Base-by-base conservation (phyloP, 2,329 filamentous ascomycete genomes). In the Trichophyton rubrum region DNA sequence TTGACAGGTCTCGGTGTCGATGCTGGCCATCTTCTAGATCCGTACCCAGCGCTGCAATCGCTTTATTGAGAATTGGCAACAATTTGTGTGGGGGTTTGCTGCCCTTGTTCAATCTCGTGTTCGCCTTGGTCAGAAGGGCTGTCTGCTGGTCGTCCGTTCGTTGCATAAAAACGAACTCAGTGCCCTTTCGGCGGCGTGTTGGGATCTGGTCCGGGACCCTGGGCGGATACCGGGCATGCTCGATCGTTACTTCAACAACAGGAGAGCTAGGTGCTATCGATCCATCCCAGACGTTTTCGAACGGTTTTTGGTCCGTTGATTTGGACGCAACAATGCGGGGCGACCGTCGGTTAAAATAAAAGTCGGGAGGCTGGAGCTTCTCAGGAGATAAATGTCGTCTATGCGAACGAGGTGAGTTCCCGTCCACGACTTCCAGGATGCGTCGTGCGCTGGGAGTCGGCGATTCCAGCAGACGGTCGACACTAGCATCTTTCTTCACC, bases 81-180 rank as follows among this genome's bases (percentile, higher is more conserved):
- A 62, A 20, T 33, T 71, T 70, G 4, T 74, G 73, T 24, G 70
- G 64, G 35, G 71, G 60, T 7, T 75, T 67, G 63, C 69, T 66
- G 7, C 73, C 75, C 60, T 72, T 73, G 65, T 78, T 78, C 33
- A 69, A 66, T 58, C 70, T 70, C 9, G 76, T 78, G 62, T 78
- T 77, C 24, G 71, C 69, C 59, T 74, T 70, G 4, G 75, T 78
- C 11, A 68, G 60, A 45, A 77, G 67, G 0, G 75, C 73, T 30
- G 77, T 62, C 45, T 77, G 70, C 63, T 77, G 75, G 4, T 69
- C 68, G 56, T 77, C 74, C 1, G 74, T 73, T 9, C 70, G 69
- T 56, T 76, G 70, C 27, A 72, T 67, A 59, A 77, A 77, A 30
- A 78, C 67, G 58, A 78, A 77, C 58, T 78, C 76, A 4, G 70